Percentiles rank a stretch among this genome's conserved stretches.
Evolutionary conservation across 192 early-diverging fungal species (phyloP).

Genomic region (Coemansia nantahalensis): DNA sequence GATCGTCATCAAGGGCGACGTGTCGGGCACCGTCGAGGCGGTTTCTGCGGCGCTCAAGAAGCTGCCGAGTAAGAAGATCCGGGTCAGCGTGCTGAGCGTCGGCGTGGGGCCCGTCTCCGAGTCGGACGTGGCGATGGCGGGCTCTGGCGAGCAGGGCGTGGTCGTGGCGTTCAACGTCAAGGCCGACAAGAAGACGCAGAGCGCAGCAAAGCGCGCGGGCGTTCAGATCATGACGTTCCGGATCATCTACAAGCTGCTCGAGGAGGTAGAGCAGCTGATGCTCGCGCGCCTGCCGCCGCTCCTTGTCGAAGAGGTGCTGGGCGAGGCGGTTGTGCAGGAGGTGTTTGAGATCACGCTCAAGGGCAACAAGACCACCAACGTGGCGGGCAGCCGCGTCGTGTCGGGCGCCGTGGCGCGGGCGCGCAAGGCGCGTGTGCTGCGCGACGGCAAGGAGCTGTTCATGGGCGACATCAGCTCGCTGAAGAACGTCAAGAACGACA

Average conservation of each 20-base stretch:
- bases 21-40: slow-evolving; percentile 91
- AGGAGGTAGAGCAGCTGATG: slow-evolving; percentile 80
- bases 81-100: slow-evolving; percentile 66
- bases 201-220: slow-evolving; percentile 57
- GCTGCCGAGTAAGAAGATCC: slow-evolving; percentile 77
- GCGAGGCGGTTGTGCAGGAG: slow-evolving; percentile 84
- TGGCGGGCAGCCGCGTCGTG: slow-evolving; percentile 84
- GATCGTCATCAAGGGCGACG: slow-evolving; percentile 67
- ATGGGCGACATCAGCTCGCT: slow-evolving; percentile 65
- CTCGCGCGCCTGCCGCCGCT: slow-evolving; percentile 75
- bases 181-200: slow-evolving; percentile 68
- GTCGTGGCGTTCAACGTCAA: slow-evolving; percentile 91
- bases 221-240: slow-evolving; percentile 71
- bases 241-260: slow-evolving; percentile 93
- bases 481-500: slow-evolving; percentile 88
- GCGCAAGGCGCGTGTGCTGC: slow-evolving; percentile 63
- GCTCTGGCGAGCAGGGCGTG: slow-evolving; percentile 55
- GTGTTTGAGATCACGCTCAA: slow-evolving; percentile 83
- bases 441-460: slow-evolving; percentile 67
- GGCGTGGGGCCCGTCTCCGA: slow-evolving; percentile 87
- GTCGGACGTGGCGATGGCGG: slow-evolving; percentile 78
- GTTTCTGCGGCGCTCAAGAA: slow-evolving; percentile 70
- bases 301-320: slow-evolving; percentile 70
- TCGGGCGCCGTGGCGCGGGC: slow-evolving; percentile 68
- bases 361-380: slow-evolving; percentile 62